phyloP scores from a whole-genome alignment of 2,329 filamentous ascomycete species.

The Aureobasidium namibiae region DNA sequence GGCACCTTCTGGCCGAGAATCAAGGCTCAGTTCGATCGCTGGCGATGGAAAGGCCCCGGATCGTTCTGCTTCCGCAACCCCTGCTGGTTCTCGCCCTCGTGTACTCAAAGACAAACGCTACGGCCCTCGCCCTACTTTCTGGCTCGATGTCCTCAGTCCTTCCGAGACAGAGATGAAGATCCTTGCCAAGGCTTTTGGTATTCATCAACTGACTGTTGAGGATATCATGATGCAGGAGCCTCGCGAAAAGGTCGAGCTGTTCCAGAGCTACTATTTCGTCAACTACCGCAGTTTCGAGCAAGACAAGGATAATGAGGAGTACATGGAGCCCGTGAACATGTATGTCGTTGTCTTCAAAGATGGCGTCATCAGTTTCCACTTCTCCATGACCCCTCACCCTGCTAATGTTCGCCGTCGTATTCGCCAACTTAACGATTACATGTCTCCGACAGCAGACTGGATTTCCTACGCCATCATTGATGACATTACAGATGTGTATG shows the following conservation, averaged over 20 bases:
- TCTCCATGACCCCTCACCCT: slow-evolving; percentile 89
- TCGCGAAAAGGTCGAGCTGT: slow-evolving; percentile 95
- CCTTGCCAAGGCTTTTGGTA: slow-evolving; percentile 84
- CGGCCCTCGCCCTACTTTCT: slow-evolving; percentile 87
- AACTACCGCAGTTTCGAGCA: slow-evolving; percentile 98
- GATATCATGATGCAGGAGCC: slow-evolving; percentile 97
- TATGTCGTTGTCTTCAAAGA: slow-evolving; percentile 96
- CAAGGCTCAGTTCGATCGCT: not conserved
- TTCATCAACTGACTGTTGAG: slow-evolving; percentile 89
- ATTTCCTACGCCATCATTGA: slow-evolving; percentile 97
- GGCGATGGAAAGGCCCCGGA: slow-evolving; percentile 22
- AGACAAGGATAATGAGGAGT: slow-evolving; percentile 79
- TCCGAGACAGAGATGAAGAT: slow-evolving; percentile 95
- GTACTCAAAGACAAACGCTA: slow-evolving; percentile 30
- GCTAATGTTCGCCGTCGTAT: slow-evolving; percentile 92
- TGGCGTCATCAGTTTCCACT: slow-evolving; percentile 93
- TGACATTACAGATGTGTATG: slow-evolving; percentile 95
- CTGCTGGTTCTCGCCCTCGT: slow-evolving; percentile 12
- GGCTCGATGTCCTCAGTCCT: slow-evolving; percentile 85
- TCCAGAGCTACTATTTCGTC: slow-evolving; percentile 96
- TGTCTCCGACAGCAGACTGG: slow-evolving; percentile 91
- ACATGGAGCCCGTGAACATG: slow-evolving; percentile 92
- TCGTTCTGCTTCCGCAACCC: slow-evolving; percentile 26
- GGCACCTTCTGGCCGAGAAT: slow-evolving; percentile 18
- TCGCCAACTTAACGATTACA: slow-evolving; percentile 85